Evolutionary conservation across 2,329 filamentous ascomycete genomes (phyloP), one percentile per base, ranked within the genome.

Genomic region (Scedosporium boydii): DNA sequence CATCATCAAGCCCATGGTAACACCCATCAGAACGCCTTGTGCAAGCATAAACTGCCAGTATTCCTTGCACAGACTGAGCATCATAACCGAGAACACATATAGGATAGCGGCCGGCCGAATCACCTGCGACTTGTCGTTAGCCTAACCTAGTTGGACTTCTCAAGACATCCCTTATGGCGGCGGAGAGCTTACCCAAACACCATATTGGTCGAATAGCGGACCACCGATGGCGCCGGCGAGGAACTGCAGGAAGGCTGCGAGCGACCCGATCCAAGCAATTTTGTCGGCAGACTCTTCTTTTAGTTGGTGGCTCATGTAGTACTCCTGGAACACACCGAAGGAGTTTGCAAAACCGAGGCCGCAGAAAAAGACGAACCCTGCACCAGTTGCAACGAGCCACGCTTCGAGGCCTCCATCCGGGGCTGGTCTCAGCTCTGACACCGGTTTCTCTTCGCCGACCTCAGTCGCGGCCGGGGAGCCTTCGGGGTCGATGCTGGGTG

Each of bases 1-100:
- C 67, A 79, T 78, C 60, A 77, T 72, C 61, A 74, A 74, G 61
- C 73, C 72, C 10, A 75, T 76, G n/a, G 77, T 77, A 16, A 77
- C 65, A 4, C 74, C 67, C 6, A 73, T 69, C 61, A 77, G 72
- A 42, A 80, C 67, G 61, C 72, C 70, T 63, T 79, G 77, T 0
- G 76, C 66, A 7, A 80, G 73, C 64, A 79, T 73, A 68, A 79
- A 71, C 46, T 79, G 76, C 65, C 77, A 79, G 70, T 79, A 79
- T 55, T 74, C 58, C 2, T 66, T 70, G 5, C 74, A 73, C 4
- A 88, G 72, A 14, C 79, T 83, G 0, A 80, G 77, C 84, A 88
- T 87, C 83, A 88, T 87, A 18, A 88, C 71, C 21, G 84, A 82
- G 55, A 88, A 82, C 64, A 88, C 77, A 70, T 86, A 83, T 62